Evolutionary conservation across 129 eudicot genomes (phyloP).

Genomic region (Deinandra increscens): DNA sequence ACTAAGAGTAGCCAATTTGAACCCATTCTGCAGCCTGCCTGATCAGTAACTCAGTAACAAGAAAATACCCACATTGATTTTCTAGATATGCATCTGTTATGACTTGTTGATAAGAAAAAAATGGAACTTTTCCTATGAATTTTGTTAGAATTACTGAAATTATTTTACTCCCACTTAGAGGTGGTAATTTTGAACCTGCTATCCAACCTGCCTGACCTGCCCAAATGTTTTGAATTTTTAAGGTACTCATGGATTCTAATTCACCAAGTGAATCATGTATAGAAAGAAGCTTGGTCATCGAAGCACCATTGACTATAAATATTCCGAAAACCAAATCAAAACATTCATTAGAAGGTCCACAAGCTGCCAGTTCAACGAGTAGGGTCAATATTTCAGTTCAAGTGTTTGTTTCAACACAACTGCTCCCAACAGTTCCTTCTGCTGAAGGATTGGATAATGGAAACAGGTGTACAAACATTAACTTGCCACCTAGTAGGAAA

Average conservation of each 20-base stretch:
- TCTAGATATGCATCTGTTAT: not conserved
- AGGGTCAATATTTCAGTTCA: conserved; percentile 63
- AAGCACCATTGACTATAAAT: conserved; percentile 77
- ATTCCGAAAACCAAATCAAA: conserved; percentile 52
- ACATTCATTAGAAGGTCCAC: conserved; percentile 44
- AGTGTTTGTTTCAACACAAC: conserved; percentile 57
- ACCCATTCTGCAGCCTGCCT: not conserved
- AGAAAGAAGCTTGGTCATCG: conserved; percentile 54
- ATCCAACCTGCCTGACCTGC: not conserved
- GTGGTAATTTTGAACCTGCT: not conserved
- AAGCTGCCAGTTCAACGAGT: conserved; percentile 20
- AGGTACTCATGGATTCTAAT: conserved; percentile 78
- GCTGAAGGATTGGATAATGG: conserved; percentile 43
- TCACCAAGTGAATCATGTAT: conserved; percentile 44
- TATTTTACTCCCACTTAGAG: not conserved
- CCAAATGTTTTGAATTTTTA: conserved; percentile 4
- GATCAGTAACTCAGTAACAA: not conserved
- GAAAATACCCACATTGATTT: not conserved
- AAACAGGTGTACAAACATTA: conserved; percentile 38
- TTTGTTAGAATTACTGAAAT: not conserved
- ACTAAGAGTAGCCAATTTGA: not conserved
- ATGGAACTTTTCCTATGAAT: not conserved
- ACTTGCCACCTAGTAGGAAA: conserved; percentile 50
- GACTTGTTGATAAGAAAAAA: not conserved
- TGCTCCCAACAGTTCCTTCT: conserved; percentile 35